Evolutionary conservation across 345 rosid genomes (phyloP), one percentile per base, ranked within the genome.

Genomic region (Eucalyptus marginata): DNA sequence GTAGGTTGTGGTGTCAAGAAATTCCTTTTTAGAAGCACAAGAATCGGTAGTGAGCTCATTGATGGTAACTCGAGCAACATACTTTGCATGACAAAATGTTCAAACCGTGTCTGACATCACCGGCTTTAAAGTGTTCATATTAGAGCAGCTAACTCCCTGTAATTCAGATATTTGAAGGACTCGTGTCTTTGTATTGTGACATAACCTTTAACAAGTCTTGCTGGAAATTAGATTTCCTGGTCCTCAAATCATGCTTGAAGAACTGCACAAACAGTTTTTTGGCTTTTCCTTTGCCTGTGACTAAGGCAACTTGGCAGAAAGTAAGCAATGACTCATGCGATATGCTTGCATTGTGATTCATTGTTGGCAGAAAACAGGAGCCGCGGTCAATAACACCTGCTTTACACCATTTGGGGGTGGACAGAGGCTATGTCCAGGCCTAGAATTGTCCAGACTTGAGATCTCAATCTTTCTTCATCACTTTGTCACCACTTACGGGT

Each of bases 371-470:
- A 95, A 94, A 90, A 93, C 92, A 36, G 96, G 92, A 89, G 91
- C 90, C 1, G 92, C 88, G 33, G 92, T 88, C 24, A 93, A 92
- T 86, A 97, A 94, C 91, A 96, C 87, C 44, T 91, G 91, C 93
- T 98, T 94, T 89, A 97, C 99, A 46, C 99, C 99, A 9, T 98
- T 98, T 92, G 99, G 99, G 64, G 99, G 99, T 22, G 99, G 99
- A n/a, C 99, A 97, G 71, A 94, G 99, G 91, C 94, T 98, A 20
- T 98, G 99, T 90, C 99, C 99, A 89, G 99, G 99, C 68, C 86
- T 95, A 84, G 99, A 98, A 87, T 93, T 98, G 49, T 96, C 99
- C 15, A 96, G 97, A 90, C 99, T 97, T 12, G 99, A 98, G 93
- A 93, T 97, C 71, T 92, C 99, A 22, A 92, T 98, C 91, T 98